A percentile compares a stretch with the other conserved stretches of the same genome.
These are phyloP conservation scores for Boletus tomentosulus DNA, from an alignment of 768 basidiomycete species.

Conservation along the genomic window DNA sequence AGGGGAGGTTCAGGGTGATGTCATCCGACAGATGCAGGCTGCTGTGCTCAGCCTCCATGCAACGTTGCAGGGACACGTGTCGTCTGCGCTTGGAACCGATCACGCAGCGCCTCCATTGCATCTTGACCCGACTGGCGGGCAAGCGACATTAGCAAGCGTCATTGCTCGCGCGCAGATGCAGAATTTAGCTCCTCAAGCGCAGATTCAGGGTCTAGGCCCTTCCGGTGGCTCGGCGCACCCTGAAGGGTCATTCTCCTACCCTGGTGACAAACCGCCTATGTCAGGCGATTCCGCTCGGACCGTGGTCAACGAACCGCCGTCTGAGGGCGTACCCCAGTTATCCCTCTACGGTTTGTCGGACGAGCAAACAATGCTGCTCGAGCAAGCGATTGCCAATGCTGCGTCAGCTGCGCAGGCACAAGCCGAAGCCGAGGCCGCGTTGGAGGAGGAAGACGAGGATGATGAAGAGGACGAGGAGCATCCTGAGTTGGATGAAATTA, in stretches of 20 bases:
- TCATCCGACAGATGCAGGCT: slow-evolving; percentile 48
- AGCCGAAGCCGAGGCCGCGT: slow-evolving; percentile 72
- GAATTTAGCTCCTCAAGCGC: slow-evolving; percentile 28
- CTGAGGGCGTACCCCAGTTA: slow-evolving; percentile 36
- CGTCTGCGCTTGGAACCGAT: slow-evolving; percentile 46
- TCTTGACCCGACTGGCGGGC: slow-evolving; percentile 48
- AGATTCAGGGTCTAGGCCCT: slow-evolving; percentile 7
- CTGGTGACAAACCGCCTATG: slow-evolving; percentile 1
- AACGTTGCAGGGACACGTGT: slow-evolving; percentile 54
- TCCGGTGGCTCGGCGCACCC: slow-evolving; percentile 2
- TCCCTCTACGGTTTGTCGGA: slow-evolving; percentile 71
- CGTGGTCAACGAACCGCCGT: slow-evolving; percentile 6
- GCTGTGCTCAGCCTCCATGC: slow-evolving; percentile 52
- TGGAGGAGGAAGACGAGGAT: slow-evolving; percentile 66
- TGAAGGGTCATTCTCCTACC: slow-evolving; percentile 9
- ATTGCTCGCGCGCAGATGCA: slow-evolving; percentile 68
- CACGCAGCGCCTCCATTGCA: slow-evolving; percentile 29
- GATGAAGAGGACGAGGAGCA: slow-evolving; percentile 42
- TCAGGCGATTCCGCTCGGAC: slow-evolving; percentile 7
- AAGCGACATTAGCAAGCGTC: slow-evolving; percentile 67
- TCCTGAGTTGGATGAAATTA: slow-evolving; percentile 13
- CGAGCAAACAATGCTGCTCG: slow-evolving; percentile 64
- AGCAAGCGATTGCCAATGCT: slow-evolving; percentile 71
- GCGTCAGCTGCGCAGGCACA: slow-evolving; percentile 73
- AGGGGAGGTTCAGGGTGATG: slow-evolving; percentile 51